Conservation (phyloP, 805 yeast species). For the Phaffomyces thermotolerans region DNA sequence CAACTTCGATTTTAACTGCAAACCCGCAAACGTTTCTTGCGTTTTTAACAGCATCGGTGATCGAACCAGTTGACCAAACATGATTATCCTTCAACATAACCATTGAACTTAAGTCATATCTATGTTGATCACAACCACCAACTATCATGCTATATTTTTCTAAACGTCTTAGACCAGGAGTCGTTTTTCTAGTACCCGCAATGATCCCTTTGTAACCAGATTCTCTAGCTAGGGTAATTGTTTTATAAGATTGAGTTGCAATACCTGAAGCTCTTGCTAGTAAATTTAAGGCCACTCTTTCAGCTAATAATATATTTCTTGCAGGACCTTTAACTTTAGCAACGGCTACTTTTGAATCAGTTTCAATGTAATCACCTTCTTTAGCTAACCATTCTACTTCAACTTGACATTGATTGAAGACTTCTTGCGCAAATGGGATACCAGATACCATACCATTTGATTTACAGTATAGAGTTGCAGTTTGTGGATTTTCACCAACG, state of each 20-base stretch:
- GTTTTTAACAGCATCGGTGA: conserved; percentile 68
- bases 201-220: conserved; percentile 74
- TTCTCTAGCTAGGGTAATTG: conserved; percentile 54
- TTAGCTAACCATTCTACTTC: conserved; percentile 61
- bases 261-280: conserved; percentile 81
- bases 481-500: conserved; percentile 68
- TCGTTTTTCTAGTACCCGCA: conserved; percentile 96
- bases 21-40: conserved; percentile 85
- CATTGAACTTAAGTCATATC: conserved; percentile 89
- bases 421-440: conserved; percentile 83
- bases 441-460: conserved; percentile 77
- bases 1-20: conserved; percentile 86
- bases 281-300: conserved; percentile 77
- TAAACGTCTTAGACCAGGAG: conserved; percentile 84
- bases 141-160: conserved; percentile 94
- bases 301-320: conserved; percentile 71
- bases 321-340: conserved; percentile 80
- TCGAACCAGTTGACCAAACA: conserved; percentile 87
- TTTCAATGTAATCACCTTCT: conserved; percentile 59
- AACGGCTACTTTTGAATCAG: conserved; percentile 58
- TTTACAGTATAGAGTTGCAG: conserved; percentile 78
- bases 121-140: conserved; percentile 90
- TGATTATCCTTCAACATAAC: conserved; percentile 96
- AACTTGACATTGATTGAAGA: conserved; percentile 67
- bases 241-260: conserved; percentile 63